Percentiles rank a stretch among this genome's conserved stretches.
Evolutionary conservation across 2,329 filamentous ascomycete species (phyloP).

Genomic region (Pseudomassariella vexata): DNA sequence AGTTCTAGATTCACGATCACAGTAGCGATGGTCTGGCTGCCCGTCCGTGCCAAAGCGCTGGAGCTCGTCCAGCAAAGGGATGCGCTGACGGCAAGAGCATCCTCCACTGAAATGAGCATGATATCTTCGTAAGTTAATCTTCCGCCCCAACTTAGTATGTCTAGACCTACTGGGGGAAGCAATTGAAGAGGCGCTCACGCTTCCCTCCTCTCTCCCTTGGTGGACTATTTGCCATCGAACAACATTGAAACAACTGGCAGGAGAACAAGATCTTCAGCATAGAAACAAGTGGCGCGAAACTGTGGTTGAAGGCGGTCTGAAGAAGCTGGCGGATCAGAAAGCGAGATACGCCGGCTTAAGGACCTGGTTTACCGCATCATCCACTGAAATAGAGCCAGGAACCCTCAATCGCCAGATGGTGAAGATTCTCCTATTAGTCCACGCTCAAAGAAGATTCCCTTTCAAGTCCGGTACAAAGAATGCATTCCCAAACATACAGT

Average conservation of each 20-base stretch:
- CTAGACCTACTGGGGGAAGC: too few relatives aligned
- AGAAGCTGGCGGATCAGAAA: conserved; percentile 20
- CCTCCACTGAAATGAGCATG: conserved; percentile 44
- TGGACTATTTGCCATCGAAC: too few relatives aligned
- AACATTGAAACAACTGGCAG: too few relatives aligned
- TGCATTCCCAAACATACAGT: too few relatives aligned
- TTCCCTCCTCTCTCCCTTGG: too few relatives aligned
- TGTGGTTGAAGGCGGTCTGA: conserved; percentile 21
- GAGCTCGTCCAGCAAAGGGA: conserved; percentile 41
- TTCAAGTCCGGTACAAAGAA: too few relatives aligned
- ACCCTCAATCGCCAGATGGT: too few relatives aligned
- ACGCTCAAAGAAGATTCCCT: too few relatives aligned
- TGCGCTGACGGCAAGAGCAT: conserved; percentile 35
- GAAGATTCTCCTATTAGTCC: too few relatives aligned
- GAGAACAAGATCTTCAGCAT: conserved; percentile 29
- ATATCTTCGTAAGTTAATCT: conserved; percentile 31
- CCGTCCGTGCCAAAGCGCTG: conserved; percentile 35
- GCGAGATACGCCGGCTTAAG: conserved; percentile 21
- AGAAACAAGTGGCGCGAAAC: conserved; percentile 23
- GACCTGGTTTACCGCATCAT: conserved; percentile 19
- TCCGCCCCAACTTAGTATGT: neutral
- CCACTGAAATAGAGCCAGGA: conserved; percentile 15
- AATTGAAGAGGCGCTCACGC: too few relatives aligned
- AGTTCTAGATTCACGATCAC: conserved; percentile 24
- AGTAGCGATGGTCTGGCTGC: conserved; percentile 39